Percentiles rank a stretch among this genome's conserved stretches.
Evolutionary conservation across 768 basidiomycete genomes (phyloP).

Genomic region (Cystobasidium ongulense): DNA sequence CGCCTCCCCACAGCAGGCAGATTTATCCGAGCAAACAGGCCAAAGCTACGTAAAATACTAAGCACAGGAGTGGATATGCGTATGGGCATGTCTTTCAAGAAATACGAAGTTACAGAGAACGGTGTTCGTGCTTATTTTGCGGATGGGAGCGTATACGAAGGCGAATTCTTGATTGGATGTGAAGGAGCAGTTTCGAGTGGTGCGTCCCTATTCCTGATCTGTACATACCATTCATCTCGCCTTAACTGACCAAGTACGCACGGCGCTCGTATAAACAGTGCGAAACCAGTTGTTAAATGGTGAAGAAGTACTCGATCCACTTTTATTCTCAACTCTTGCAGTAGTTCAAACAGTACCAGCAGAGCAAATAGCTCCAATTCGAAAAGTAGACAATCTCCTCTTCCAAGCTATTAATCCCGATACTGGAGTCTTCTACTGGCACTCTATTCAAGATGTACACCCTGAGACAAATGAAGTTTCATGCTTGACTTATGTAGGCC

Average conservation of each 20-base stretch:
- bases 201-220: background rate
- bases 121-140: conserved; percentile 20
- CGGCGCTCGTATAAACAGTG: conserved; percentile 3
- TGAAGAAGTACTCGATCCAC: background rate
- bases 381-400: conserved; percentile 7
- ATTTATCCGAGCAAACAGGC: conserved; percentile 21
- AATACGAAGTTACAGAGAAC: conserved; percentile 6
- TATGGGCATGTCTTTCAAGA: conserved; percentile 14
- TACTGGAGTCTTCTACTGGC: conserved; percentile 18
- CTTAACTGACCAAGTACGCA: background rate
- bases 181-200: conserved; percentile 22
- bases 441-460: conserved; percentile 12
- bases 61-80: conserved; percentile 14
- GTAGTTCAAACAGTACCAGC: conserved; percentile 13
- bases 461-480: conserved; percentile 3
- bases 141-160: background rate
- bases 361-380: conserved; percentile 9
- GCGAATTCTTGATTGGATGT: conserved; percentile 14
- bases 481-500: conserved; percentile 7
- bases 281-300: conserved; percentile 9
- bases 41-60: conserved; percentile 5
- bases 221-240: background rate
- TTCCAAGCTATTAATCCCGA: conserved; percentile 25
- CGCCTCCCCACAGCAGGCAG: conserved; percentile 4
- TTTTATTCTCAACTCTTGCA: conserved; percentile 10